Base-by-base conservation (phyloP, 371 early-diverging fungal genomes). In the Rhizomucor miehei region DNA sequence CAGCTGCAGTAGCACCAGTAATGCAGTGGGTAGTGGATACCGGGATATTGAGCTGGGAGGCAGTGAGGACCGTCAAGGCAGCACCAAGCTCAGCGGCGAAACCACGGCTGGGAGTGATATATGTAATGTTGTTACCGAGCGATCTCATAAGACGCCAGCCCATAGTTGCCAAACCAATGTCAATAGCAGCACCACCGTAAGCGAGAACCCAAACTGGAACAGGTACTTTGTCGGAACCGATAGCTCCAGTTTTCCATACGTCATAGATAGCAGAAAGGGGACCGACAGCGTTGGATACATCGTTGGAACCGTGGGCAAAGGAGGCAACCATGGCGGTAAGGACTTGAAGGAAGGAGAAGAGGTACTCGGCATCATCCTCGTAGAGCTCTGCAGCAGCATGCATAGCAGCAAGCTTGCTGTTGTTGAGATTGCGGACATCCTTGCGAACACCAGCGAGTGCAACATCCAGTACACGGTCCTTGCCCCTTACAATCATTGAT, bases 11-110 rank as follows among this genome's bases (percentile, higher is more conserved):
- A 19, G 94, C 87, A 39, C 94, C 94, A 44, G 86, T 86, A 37
- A 92, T 89, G 67, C 94, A 94, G 61, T 92, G 93, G 6, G 94
- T 93, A 5, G 94, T 91, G 4, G 91, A 91, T 14, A 94, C 87
- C 10, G 94, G 94, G 21, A 93, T 60, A 44, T 87, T 89, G 24
- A 93, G 57, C 66, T 85, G 84, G 52, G 92, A 89, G 54, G 89
- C 89, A 1, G 92, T 90, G 48, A 94, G 63, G 24, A 94, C 91
- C 0, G 94, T 88, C 24, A 93, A 70, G 36, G 91, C 87, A 43
- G 91, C 87, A 41, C 87, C 86, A 48, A 93, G 74, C 67, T 93
- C 94, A 52, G 89, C 89, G 50, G 86, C 67, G 80, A 93, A 93
- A 13, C 92, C 93, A 44, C 93, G 81, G 44, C 83, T 80, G 14